These are phyloP conservation scores for Microbotryum intermedium DNA, from an alignment of 1,284 basidiomycete species.

Conservation along the genomic window DNA sequence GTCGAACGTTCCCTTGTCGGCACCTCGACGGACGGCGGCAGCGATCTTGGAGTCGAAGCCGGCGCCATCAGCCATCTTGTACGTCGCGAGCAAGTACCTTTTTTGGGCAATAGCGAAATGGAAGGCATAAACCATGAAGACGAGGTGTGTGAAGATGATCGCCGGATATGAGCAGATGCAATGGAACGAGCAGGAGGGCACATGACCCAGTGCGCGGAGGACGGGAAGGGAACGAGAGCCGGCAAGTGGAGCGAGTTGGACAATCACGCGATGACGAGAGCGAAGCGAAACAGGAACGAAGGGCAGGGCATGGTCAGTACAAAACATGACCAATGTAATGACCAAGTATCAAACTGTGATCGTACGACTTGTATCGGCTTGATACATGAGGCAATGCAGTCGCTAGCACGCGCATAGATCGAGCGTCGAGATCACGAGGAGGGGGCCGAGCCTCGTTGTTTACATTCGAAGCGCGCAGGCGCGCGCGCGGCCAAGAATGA, in stretches of 20 bases:
- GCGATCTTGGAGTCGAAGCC: slow-evolving; percentile 9
- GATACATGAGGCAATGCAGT: background rate
- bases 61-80: slow-evolving; percentile 5
- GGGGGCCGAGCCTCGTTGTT: background rate
- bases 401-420: background rate
- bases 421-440: background rate
- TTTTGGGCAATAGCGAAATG: background rate
- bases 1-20: slow-evolving; percentile 22
- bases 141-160: background rate
- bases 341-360: background rate
- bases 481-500: background rate
- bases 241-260: background rate
- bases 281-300: background rate
- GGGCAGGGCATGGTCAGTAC: background rate
- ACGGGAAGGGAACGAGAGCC: background rate
- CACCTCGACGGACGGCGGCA: slow-evolving; percentile 16
- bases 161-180: background rate
- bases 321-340: background rate
- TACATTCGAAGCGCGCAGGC: background rate
- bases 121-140: background rate
- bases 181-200: background rate
- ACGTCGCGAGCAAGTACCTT: slow-evolving; percentile 19
- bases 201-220: background rate
- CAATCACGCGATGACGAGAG: background rate
- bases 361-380: background rate